These are phyloP conservation scores for Suillus spraguei DNA, from an alignment of 768 basidiomycete species.

Conservation along the genomic window DNA sequence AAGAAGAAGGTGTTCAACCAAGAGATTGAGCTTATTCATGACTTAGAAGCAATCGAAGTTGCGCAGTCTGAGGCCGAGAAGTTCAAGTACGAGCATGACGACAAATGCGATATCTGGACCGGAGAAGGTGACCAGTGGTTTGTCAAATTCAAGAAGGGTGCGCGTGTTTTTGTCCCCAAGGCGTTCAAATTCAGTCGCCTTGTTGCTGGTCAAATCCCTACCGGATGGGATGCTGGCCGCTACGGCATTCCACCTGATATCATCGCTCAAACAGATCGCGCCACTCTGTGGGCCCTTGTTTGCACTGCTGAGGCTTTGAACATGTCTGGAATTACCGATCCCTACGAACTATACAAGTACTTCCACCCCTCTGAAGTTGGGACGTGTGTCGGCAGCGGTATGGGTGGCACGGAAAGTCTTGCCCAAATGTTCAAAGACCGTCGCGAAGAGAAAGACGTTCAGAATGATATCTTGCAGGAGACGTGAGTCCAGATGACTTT, in stretches of 20 bases:
- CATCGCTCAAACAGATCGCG: slow-evolving; percentile 89
- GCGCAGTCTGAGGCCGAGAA: slow-evolving; percentile 88
- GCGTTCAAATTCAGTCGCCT: slow-evolving; percentile 92
- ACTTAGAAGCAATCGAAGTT: slow-evolving; percentile 95
- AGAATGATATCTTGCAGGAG: slow-evolving; percentile 98
- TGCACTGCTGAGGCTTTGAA: slow-evolving; percentile 95
- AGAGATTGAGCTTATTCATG: slow-evolving; percentile 94
- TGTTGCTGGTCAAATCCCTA: slow-evolving; percentile 95
- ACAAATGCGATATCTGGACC: slow-evolving; percentile 95
- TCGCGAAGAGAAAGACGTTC: slow-evolving; percentile 96
- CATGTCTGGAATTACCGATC: slow-evolving; percentile 96
- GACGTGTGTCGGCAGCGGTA: slow-evolving; percentile 91
- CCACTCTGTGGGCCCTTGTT: slow-evolving; percentile 93
- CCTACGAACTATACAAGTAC: slow-evolving; percentile 96
- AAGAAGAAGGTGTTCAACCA: slow-evolving; percentile 98
- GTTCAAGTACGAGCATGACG: slow-evolving; percentile 96
- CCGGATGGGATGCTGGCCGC: slow-evolving; percentile 95
- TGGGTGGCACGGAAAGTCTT: slow-evolving; percentile 93
- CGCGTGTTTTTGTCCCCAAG: slow-evolving; percentile 90
- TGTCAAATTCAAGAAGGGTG: slow-evolving; percentile 98
- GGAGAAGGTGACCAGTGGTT: slow-evolving; percentile 94
- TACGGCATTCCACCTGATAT: slow-evolving; percentile 98
- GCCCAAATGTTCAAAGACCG: slow-evolving; percentile 99
- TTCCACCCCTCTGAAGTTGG: slow-evolving; percentile 97
- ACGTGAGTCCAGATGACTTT: slow-evolving; percentile 61